Conservation (phyloP, 192 early-diverging fungal species). For the Bifiguratus adelaidae region DNA sequence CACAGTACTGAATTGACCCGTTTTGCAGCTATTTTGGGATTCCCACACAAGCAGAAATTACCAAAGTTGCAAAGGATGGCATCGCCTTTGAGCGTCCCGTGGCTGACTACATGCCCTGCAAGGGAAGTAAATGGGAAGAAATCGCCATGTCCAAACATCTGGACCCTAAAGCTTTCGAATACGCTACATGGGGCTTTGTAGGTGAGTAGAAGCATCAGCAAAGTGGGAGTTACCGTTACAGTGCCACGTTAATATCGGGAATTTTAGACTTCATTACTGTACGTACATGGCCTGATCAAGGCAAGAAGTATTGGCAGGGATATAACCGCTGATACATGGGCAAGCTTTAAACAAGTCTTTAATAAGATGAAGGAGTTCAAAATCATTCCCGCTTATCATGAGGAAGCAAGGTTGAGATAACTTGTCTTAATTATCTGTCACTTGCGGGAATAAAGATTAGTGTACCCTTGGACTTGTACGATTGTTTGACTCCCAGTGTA, state of each 20-base stretch:
- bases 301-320: background rate
- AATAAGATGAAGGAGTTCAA: constrained; percentile 2
- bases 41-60: no score
- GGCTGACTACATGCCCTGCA: background rate
- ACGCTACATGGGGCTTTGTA: constrained; percentile 2
- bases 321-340: background rate
- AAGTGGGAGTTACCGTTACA: no score
- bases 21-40: background rate
- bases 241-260: background rate
- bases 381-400: no score
- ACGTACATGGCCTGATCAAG: constrained; percentile 3
- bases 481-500: no score
- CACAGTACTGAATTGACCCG: background rate
- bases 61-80: constrained; percentile 3
- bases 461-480: no score
- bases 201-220: background rate
- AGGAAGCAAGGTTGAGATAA: no score
- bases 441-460: no score
- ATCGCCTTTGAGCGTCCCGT: background rate
- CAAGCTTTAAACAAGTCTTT: background rate
- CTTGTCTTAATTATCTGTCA: no score
- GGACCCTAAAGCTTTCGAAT: background rate
- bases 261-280: background rate
- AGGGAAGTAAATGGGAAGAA: background rate
- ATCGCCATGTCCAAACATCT: background rate